Conservation (phyloP, 441 rosid species). For the Croton setiger region DNA sequence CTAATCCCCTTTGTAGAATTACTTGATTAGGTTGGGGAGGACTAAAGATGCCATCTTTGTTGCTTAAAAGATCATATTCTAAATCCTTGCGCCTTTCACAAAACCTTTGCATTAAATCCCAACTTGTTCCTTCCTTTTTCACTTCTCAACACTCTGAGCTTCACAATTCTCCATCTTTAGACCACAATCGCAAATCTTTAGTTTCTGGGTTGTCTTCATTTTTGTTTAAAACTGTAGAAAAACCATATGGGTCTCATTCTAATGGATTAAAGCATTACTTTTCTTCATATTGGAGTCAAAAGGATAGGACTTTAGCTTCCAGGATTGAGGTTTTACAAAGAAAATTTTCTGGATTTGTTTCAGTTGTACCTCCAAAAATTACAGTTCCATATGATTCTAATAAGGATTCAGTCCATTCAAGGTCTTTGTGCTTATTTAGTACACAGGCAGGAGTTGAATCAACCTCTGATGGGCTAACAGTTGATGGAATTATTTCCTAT, state of each 20-base stretch:
- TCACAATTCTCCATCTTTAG: slow-evolving; percentile 11
- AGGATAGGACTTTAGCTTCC: slow-evolving; percentile 23
- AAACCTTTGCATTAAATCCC: slow-evolving; percentile 18
- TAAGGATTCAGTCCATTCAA: slow-evolving; percentile 7
- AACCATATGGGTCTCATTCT: slow-evolving; percentile 19
- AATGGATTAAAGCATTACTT: slow-evolving; percentile 11
- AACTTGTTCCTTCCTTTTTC: slow-evolving; percentile 1
- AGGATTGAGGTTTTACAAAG: slow-evolving; percentile 25
- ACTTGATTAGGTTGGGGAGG: neutral
- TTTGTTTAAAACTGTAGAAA: slow-evolving; percentile 26
- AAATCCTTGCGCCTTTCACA: slow-evolving; percentile 19
- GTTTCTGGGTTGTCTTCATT: slow-evolving; percentile 35
- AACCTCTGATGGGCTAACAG: slow-evolving; percentile 76
- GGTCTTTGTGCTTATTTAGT: slow-evolving; percentile 25
- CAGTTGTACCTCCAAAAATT: slow-evolving; percentile 6
- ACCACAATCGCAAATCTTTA: slow-evolving; percentile 22
- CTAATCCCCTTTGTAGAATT: neutral
- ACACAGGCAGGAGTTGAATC: slow-evolving; percentile 50
- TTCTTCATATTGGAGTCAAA: slow-evolving; percentile 21
- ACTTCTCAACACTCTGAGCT: slow-evolving; percentile 15
- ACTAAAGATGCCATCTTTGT: slow-evolving; percentile 39
- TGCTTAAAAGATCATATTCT: slow-evolving; percentile 32
- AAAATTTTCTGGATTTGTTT: slow-evolving; percentile 20
- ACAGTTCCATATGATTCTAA: slow-evolving; percentile 4
- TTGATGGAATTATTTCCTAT: slow-evolving; percentile 64